These are phyloP conservation scores for Periconia digitata DNA, from an alignment of 2,329 filamentous ascomycete genomes.

Conservation along the genomic window DNA sequence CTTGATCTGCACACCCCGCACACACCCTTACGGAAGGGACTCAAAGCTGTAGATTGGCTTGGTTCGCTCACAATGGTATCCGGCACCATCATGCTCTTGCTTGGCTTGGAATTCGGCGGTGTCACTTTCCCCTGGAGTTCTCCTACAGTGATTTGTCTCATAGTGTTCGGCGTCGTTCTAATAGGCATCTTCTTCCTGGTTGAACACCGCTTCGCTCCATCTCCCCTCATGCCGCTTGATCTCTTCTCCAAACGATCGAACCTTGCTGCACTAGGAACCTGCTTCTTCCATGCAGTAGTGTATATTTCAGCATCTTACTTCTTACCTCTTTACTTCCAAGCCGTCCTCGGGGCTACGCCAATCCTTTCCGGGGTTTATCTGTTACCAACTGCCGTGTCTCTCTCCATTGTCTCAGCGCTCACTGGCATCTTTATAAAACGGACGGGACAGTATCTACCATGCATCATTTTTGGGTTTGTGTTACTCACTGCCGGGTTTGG, in stretches of 20 bases:
- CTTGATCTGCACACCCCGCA: slow-evolving; percentile 68
- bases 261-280: slow-evolving; percentile 64
- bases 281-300: slow-evolving; percentile 73
- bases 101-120: slow-evolving; percentile 84
- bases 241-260: slow-evolving; percentile 70
- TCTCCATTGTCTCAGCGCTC: slow-evolving; percentile 63
- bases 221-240: slow-evolving; percentile 74
- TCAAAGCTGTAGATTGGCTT: slow-evolving; percentile 67
- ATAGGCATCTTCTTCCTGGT: slow-evolving; percentile 69
- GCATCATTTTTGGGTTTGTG: slow-evolving; percentile 40
- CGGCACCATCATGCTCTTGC: slow-evolving; percentile 80
- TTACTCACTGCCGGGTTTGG: slow-evolving; percentile 44
- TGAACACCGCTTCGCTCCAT: slow-evolving; percentile 72
- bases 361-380: slow-evolving; percentile 75
- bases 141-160: slow-evolving; percentile 72
- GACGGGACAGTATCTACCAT: slow-evolving; percentile 47
- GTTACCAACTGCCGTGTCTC: slow-evolving; percentile 67
- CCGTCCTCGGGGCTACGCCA: slow-evolving; percentile 67
- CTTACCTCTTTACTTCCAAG: slow-evolving; percentile 83
- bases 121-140: slow-evolving; percentile 73
- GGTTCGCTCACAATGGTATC: slow-evolving; percentile 70
- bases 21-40: slow-evolving; percentile 62
- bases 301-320: slow-evolving; percentile 81
- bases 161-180: slow-evolving; percentile 70
- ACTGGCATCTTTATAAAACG: slow-evolving; percentile 57